Conservation (phyloP, 495 filamentous ascomycete species). For the Pseudoneurospora amorphoporcata region DNA sequence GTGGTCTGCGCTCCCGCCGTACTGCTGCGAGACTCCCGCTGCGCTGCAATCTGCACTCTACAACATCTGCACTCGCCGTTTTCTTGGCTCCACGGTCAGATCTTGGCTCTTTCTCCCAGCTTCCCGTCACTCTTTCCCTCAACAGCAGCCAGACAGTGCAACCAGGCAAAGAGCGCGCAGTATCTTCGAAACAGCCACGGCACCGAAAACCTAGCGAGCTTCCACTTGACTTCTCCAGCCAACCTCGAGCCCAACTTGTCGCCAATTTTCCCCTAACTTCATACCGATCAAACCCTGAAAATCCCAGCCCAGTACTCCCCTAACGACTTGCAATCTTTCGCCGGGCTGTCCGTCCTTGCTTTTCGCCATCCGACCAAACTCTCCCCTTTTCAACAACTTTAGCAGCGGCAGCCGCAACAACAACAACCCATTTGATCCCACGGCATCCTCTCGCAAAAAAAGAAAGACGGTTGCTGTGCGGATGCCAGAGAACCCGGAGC, state of each 20-base stretch:
- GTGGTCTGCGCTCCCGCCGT: neutral
- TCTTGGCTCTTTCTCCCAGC: neutral
- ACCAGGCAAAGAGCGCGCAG: neutral
- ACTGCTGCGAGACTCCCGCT: neutral
- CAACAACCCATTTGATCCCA: neutral
- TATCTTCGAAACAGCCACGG: neutral
- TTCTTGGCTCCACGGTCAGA: neutral
- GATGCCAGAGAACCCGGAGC: neutral
- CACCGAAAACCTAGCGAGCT: neutral
- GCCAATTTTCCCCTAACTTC: neutral
- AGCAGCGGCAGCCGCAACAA: neutral
- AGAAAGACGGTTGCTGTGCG: neutral
- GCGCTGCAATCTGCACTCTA: neutral
- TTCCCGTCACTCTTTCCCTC: neutral
- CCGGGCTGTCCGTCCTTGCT: neutral
- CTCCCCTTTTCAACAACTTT: neutral
- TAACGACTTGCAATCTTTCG: neutral
- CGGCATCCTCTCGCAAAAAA: neutral
- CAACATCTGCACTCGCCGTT: neutral
- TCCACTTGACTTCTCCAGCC: neutral
- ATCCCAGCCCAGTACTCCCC: neutral
- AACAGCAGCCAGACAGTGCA: neutral
- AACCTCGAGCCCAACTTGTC: neutral
- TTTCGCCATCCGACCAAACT: neutral
- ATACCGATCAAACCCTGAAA: neutral